Conservation (phyloP, 345 rosid genomes). For the Adansonia digitata region DNA sequence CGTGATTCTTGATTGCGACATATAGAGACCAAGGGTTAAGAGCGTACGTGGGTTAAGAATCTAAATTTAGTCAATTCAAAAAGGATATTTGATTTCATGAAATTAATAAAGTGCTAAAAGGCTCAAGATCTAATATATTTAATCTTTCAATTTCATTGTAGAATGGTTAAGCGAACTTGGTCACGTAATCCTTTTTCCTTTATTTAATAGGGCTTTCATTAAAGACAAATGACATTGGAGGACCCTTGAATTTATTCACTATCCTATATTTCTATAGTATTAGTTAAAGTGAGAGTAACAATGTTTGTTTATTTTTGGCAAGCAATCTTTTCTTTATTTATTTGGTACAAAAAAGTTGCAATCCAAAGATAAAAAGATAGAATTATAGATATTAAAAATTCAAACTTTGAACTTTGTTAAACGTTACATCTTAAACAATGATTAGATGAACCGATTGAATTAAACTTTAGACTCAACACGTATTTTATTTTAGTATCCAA, state of each 20-base stretch:
- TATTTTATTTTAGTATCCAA: neutral
- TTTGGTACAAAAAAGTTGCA: too few relatives aligned
- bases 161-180: constrained; percentile 18
- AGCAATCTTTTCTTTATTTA: neutral
- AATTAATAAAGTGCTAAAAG: neutral
- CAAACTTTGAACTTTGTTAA: too few relatives aligned
- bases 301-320: neutral
- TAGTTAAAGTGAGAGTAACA: neutral
- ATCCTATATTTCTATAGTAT: neutral
- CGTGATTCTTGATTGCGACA: constrained; percentile 10
- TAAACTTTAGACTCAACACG: too few relatives aligned
- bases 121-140: neutral
- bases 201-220: neutral
- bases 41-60: neutral
- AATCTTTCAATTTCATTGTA: neutral
- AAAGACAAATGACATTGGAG: neutral
- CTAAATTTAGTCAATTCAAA: constrained; percentile 18
- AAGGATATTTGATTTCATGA: neutral
- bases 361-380: too few relatives aligned
- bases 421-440: too few relatives aligned
- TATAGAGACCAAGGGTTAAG: neutral
- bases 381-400: too few relatives aligned
- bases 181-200: neutral
- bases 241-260: neutral
- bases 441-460: too few relatives aligned